phyloP scores from a whole-genome alignment of 1,284 basidiomycete genomes.

The Boletus nobilissimus region DNA sequence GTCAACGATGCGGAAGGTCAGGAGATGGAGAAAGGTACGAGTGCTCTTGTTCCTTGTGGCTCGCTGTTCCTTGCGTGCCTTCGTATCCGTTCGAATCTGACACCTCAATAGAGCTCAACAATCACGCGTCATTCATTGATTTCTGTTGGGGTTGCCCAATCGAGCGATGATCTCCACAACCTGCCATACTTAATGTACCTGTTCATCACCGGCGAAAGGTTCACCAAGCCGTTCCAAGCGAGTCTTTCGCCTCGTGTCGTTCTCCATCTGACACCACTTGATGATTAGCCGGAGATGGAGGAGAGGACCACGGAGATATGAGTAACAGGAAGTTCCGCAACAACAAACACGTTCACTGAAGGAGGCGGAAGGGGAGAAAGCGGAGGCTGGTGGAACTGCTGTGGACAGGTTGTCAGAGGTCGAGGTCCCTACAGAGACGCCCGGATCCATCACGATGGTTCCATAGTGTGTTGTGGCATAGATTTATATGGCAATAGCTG shows the following conservation, averaged over 20 bases:
- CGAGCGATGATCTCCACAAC: slow-evolving; percentile 96
- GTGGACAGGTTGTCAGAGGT: slow-evolving; percentile 36
- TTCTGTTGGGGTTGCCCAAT: slow-evolving; percentile 97
- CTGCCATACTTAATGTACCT: slow-evolving; percentile 95
- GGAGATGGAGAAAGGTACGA: slow-evolving; percentile 91
- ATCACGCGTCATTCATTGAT: slow-evolving; percentile 95
- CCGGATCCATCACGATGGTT: slow-evolving; percentile 7
- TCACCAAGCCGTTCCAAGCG: slow-evolving; percentile 87
- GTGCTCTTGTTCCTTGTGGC: slow-evolving; percentile 22
- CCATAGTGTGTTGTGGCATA: slow-evolving; percentile 28
- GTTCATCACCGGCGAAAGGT: slow-evolving; percentile 98
- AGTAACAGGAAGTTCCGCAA: slow-evolving; percentile 96
- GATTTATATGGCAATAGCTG: slow-evolving; percentile 22
- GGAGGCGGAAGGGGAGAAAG: slow-evolving; percentile 58
- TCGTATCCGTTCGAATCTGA: slow-evolving; percentile 34
- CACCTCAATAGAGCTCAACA: slow-evolving; percentile 82
- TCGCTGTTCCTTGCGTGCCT: neutral
- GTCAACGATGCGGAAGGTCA: slow-evolving; percentile 76
- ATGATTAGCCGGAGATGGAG: no score
- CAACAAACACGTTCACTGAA: slow-evolving; percentile 95
- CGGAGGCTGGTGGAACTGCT: slow-evolving; percentile 30
- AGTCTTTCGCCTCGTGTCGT: slow-evolving; percentile 47
- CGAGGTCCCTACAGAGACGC: slow-evolving; percentile 33
- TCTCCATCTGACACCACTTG: no score
- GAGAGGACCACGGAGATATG: slow-evolving; percentile 98